phyloP scores from a whole-genome alignment of 2,329 filamentous ascomycete genomes.

The Xylariaceae sp. region DNA sequence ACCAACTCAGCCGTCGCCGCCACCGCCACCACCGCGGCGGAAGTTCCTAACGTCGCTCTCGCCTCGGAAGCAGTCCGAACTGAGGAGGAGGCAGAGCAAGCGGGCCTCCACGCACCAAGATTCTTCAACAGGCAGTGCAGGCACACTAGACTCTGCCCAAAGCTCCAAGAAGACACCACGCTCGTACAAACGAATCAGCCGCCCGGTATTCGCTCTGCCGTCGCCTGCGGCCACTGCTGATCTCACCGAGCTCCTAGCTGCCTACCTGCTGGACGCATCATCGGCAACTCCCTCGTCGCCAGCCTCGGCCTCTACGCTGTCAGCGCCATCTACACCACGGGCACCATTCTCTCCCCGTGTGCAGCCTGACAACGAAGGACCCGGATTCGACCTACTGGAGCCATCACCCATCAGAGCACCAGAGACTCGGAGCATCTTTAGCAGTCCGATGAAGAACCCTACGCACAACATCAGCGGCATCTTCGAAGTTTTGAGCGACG shows the following conservation, averaged over 20 bases:
- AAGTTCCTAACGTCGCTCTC: constrained; percentile 36
- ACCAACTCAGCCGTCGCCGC: constrained; percentile 1
- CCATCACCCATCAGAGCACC: constrained; percentile 26
- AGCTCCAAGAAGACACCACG: constrained; percentile 29
- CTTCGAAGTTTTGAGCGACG: constrained; percentile 34
- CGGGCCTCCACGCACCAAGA: constrained; percentile 27
- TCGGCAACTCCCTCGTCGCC: constrained; percentile 16
- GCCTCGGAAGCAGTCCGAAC: constrained; percentile 31
- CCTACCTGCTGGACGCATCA: constrained; percentile 28
- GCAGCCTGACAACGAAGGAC: constrained; percentile 19
- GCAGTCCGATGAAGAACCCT: constrained; percentile 25
- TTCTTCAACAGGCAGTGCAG: not conserved
- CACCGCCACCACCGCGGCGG: constrained; percentile 27
- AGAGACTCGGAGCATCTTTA: constrained; percentile 20
- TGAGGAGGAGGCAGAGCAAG: constrained; percentile 32
- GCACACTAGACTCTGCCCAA: not conserved
- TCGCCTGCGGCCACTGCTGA: constrained; percentile 22
- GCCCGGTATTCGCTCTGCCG: constrained; percentile 30
- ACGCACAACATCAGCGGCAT: constrained; percentile 35
- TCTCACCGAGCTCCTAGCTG: constrained; percentile 31
- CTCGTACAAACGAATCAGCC: constrained; percentile 36
- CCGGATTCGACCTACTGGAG: constrained; percentile 31
- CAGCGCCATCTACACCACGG: constrained; percentile 28
- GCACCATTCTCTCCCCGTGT: constrained; percentile 15
- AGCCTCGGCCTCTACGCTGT: constrained; percentile 17